A percentile compares a stretch with the other conserved stretches of the same genome.
These are phyloP conservation scores for Gorgonomyces haynaldii DNA, from an alignment of 192 early-diverging fungal species.

Conservation along the genomic window DNA sequence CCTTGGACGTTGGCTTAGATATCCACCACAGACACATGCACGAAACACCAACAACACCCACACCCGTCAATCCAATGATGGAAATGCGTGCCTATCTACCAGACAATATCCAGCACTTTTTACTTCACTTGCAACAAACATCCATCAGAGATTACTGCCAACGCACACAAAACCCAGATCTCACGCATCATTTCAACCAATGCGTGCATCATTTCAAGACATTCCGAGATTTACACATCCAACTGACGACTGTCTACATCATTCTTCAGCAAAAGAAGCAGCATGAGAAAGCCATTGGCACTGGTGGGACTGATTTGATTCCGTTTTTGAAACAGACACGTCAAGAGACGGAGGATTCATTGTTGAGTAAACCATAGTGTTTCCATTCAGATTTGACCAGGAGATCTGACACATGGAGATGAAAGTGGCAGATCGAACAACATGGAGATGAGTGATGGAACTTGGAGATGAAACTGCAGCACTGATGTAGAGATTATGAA, in stretches of 20 bases:
- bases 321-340: conserved; percentile 86
- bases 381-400: no score
- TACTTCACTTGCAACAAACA: conserved; percentile 37
- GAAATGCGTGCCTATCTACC: conserved; percentile 94
- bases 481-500: no score
- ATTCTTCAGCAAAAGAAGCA: conserved; percentile 57
- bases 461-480: no score
- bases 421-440: no score
- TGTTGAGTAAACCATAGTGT: no score
- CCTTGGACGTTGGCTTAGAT: conserved; percentile 77
- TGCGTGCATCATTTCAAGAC: conserved; percentile 70
- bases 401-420: no score
- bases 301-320: conserved; percentile 78
- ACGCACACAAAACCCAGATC: conserved; percentile 6
- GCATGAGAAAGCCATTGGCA: conserved; percentile 55
- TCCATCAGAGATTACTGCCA: conserved; percentile 26
- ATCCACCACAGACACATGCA: conserved; percentile 78
- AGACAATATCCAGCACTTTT: conserved; percentile 70
- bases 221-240: conserved; percentile 86
- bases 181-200: conserved; percentile 65
- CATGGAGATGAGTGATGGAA: no score
- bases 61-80: conserved; percentile 63
- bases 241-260: conserved; percentile 86
- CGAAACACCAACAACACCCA: conserved; percentile 21
- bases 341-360: conserved; percentile 64